Percentiles rank a stretch among this genome's conserved stretches.
Conservation (phyloP, 2,329 filamentous ascomycete genomes). For the Cercospora zeae-maydis region DNA sequence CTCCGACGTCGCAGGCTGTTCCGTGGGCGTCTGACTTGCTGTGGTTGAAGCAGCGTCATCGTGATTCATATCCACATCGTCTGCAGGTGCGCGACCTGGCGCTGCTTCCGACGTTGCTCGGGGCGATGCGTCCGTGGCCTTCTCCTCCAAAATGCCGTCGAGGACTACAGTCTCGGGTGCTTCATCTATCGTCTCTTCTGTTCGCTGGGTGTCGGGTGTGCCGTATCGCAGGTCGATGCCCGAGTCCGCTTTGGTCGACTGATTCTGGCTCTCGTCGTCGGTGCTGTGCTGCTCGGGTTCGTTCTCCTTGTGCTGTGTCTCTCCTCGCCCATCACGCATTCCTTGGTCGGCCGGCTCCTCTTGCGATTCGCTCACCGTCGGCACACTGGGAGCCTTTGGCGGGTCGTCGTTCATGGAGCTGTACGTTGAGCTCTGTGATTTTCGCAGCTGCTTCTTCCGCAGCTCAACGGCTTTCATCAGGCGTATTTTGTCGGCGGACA, state of each 20-base stretch:
- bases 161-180: background rate
- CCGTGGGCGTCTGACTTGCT: slow-evolving; percentile 18
- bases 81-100: background rate
- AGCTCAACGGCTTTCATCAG: slow-evolving; percentile 93
- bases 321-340: slow-evolving; percentile 11
- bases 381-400: slow-evolving; percentile 22
- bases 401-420: slow-evolving; percentile 16
- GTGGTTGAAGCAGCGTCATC: slow-evolving; percentile 14
- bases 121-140: background rate
- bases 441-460: slow-evolving; percentile 70
- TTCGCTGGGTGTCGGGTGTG: slow-evolving; percentile 16
- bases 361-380: slow-evolving; percentile 4
- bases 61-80: slow-evolving; percentile 1
- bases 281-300: slow-evolving; percentile 14
- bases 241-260: slow-evolving; percentile 52
- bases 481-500: slow-evolving; percentile 84
- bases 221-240: slow-evolving; percentile 51
- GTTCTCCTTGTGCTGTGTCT: background rate
- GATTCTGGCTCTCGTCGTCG: slow-evolving; percentile 22
- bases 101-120: background rate
- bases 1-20: slow-evolving; percentile 9
- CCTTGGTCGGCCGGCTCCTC: slow-evolving; percentile 9
- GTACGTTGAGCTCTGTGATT: slow-evolving; percentile 21
- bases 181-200: slow-evolving; percentile 15
- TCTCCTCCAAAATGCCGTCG: background rate